Evolutionary conservation across 495 filamentous ascomycete genomes (phyloP).

Genomic region (Podospora anserina): DNA sequence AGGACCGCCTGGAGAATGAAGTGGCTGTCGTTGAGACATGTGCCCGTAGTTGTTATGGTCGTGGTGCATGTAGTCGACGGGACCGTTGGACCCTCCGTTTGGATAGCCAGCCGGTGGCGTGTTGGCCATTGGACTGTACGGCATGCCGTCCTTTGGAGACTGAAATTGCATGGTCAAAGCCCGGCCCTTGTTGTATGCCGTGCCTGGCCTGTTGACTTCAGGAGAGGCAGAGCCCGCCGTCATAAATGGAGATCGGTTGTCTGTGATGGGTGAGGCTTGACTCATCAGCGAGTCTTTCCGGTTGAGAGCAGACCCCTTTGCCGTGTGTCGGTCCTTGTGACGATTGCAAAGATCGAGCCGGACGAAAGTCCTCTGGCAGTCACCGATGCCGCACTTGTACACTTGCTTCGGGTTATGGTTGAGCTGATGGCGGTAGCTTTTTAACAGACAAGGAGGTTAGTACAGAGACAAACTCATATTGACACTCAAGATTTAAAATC

Average conservation of each 20-base stretch:
- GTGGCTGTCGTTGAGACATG: conserved; percentile 37
- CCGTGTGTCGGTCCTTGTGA: conserved; percentile 94
- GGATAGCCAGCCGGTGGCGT: conserved; percentile 45
- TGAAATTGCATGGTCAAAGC: conserved; percentile 51
- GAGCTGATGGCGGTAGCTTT: conserved; percentile 81
- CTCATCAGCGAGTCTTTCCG: conserved; percentile 76
- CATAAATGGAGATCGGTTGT: conserved; percentile 43
- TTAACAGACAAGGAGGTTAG: conserved; percentile 20
- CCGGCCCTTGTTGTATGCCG: conserved; percentile 38
- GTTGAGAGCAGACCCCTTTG: conserved; percentile 88
- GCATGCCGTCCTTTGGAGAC: conserved; percentile 48
- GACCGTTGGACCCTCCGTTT: conserved; percentile 38
- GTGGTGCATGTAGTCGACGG: conserved; percentile 44
- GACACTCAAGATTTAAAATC: neutral
- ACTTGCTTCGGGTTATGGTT: conserved; percentile 97
- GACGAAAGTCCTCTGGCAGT: conserved; percentile 87
- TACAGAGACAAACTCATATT: conserved; percentile 8
- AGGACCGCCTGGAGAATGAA: conserved; percentile 41
- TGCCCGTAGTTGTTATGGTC: conserved; percentile 39
- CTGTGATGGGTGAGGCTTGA: conserved; percentile 52
- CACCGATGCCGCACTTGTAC: conserved; percentile 90
- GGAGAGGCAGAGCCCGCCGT: conserved; percentile 48
- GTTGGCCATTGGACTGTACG: conserved; percentile 49
- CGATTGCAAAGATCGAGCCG: conserved; percentile 90
- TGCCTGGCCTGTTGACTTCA: conserved; percentile 47